A percentile compares a stretch with the other conserved stretches of the same genome.
phyloP scores from a whole-genome alignment of 192 early-diverging fungal species.

The Globomyces pollinis-pini region DNA sequence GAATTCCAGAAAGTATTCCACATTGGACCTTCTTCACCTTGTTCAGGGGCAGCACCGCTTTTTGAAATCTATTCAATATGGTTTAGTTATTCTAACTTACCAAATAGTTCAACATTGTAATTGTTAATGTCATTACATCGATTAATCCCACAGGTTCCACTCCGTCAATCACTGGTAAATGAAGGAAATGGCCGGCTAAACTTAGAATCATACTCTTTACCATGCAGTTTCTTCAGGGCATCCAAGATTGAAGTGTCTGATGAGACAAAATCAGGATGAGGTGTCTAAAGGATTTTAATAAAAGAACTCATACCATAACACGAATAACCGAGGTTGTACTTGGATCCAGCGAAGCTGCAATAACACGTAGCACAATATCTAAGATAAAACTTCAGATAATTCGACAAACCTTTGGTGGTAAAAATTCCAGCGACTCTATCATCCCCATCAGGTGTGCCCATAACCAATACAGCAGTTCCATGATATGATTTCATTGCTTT shows the following conservation, averaged over 20 bases:
- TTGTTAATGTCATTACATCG: constrained; percentile 43
- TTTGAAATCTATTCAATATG: background rate
- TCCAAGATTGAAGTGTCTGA: constrained; percentile 36
- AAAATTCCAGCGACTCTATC: constrained; percentile 41
- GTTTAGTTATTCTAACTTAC: constrained; percentile 9
- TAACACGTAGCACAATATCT: constrained; percentile 39
- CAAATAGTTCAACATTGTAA: constrained; percentile 38
- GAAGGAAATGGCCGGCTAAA: constrained; percentile 30
- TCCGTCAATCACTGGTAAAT: constrained; percentile 42
- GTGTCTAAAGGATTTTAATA: constrained; percentile 34
- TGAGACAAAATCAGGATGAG: constrained; percentile 36
- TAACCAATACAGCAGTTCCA: constrained; percentile 39
- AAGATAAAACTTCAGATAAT: too few species aligned
- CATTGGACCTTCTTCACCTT: constrained; percentile 30
- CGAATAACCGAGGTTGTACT: constrained; percentile 85
- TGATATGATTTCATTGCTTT: constrained; percentile 27
- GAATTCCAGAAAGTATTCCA: constrained; percentile 39
- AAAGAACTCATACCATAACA: constrained; percentile 63
- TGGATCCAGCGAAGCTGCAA: constrained; percentile 66
- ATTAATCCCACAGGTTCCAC: constrained; percentile 29
- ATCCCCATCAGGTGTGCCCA: constrained; percentile 17
- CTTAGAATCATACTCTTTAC: background rate
- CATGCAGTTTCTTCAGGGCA: constrained; percentile 40
- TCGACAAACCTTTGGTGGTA: constrained; percentile 48
- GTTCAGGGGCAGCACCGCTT: background rate